Percentiles rank a stretch among this genome's conserved stretches.
Conservation (phyloP, 2,329 filamentous ascomycete species). For the Diaporthe vexans region DNA sequence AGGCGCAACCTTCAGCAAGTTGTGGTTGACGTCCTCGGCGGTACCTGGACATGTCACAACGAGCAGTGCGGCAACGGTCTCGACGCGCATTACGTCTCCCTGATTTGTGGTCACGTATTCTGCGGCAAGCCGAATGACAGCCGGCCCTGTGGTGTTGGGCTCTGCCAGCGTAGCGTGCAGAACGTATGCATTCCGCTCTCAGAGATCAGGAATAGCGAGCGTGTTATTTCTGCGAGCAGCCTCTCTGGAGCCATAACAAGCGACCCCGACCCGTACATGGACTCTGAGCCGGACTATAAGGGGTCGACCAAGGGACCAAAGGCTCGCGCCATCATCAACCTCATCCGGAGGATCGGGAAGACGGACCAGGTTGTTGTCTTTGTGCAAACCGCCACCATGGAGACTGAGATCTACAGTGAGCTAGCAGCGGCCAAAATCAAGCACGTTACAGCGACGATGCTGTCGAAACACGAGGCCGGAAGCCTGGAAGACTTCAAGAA, state of each 20-base stretch:
- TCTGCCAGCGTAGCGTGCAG: constrained; percentile 29
- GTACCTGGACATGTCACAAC: constrained; percentile 24
- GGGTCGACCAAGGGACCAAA: constrained; percentile 43
- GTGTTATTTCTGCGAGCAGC: constrained; percentile 12
- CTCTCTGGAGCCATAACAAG: constrained; percentile 22
- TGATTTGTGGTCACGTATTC: constrained; percentile 37
- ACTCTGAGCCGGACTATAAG: constrained; percentile 10
- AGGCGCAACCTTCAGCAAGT: constrained; percentile 34
- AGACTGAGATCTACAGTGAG: constrained; percentile 46
- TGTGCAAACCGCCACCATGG: constrained; percentile 51
- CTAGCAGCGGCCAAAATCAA: constrained; percentile 42
- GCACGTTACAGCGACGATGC: constrained; percentile 36
- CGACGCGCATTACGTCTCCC: constrained; percentile 34
- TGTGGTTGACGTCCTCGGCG: constrained; percentile 19
- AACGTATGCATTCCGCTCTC: constrained; percentile 38
- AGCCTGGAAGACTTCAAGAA: constrained; percentile 49
- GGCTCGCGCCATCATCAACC: constrained; percentile 43
- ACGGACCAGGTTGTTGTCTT: constrained; percentile 55
- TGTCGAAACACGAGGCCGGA: constrained; percentile 8
- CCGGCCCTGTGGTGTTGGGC: constrained; percentile 25
- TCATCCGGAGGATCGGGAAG: constrained; percentile 45
- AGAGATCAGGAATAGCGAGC: constrained; percentile 24
- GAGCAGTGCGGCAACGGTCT: neutral
- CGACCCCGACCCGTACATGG: constrained; percentile 26
- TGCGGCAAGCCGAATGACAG: constrained; percentile 12